These are phyloP conservation scores for Carex sylvatica DNA, from an alignment of 202 grass and related monocot species.

Conservation along the genomic window DNA sequence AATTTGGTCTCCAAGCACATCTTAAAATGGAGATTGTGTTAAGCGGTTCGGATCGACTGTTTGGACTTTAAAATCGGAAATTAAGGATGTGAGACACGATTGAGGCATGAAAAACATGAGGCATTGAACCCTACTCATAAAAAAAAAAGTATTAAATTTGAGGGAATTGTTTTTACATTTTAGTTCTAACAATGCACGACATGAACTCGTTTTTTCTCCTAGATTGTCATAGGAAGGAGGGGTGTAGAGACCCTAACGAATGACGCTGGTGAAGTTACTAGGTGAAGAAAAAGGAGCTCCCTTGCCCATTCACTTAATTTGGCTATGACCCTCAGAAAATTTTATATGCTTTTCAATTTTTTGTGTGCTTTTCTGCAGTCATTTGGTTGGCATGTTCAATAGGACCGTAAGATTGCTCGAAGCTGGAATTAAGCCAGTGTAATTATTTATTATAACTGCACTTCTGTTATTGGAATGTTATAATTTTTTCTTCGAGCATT, in stretches of 20 bases:
- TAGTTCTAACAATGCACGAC: not conserved
- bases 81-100: no score
- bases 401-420: slow-evolving; percentile 77
- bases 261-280: slow-evolving; percentile 82
- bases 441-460: slow-evolving; percentile 35
- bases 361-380: slow-evolving; percentile 37
- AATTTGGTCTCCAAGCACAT: no score
- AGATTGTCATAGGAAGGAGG: slow-evolving; percentile 79
- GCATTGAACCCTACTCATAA: not conserved
- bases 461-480: slow-evolving; percentile 25
- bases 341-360: slow-evolving; percentile 4
- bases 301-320: not conserved
- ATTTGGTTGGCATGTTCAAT: slow-evolving; percentile 90
- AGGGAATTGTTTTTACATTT: not conserved
- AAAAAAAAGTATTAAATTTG: not conserved
- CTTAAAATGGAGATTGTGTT: no score
- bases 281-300: slow-evolving; percentile 33
- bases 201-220: slow-evolving; percentile 21
- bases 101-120: no score
- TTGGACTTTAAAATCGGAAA: no score
- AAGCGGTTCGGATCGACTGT: no score
- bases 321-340: not conserved
- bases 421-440: slow-evolving; percentile 92
- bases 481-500: not conserved
- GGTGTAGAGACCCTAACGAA: slow-evolving; percentile 71